These are phyloP conservation scores for Anisogramma anomala DNA, from an alignment of 2,329 filamentous ascomycete species.

Conservation along the genomic window DNA sequence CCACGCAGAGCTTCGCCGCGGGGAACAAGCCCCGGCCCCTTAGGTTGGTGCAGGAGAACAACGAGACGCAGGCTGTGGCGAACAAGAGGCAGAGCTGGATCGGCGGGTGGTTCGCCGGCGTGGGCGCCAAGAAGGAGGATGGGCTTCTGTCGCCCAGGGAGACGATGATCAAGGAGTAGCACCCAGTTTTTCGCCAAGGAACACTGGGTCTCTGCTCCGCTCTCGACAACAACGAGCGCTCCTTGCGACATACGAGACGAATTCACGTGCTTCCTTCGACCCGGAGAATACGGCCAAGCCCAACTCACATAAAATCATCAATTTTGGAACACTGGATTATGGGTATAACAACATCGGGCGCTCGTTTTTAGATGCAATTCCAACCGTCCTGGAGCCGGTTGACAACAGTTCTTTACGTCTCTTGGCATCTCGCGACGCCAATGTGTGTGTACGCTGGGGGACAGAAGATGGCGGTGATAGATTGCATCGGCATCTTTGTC, in stretches of 20 bases:
- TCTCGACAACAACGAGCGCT: neutral
- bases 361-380: neutral
- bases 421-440: neutral
- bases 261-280: neutral
- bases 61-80: slow-evolving; percentile 31
- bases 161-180: slow-evolving; percentile 12
- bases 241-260: slow-evolving; percentile 5
- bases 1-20: slow-evolving; percentile 39
- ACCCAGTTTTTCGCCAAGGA: neutral
- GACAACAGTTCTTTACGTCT: neutral
- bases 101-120: slow-evolving; percentile 23
- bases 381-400: slow-evolving; percentile 7
- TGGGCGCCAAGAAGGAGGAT: slow-evolving; percentile 10
- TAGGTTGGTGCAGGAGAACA: slow-evolving; percentile 72
- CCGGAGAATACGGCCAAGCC: slow-evolving; percentile 9
- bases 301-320: too few species aligned
- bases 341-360: neutral
- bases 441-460: too few species aligned
- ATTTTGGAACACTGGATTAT: too few species aligned
- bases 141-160: slow-evolving; percentile 8
- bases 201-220: neutral
- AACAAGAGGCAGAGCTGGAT: slow-evolving; percentile 57
- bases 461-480: too few species aligned
- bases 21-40: slow-evolving; percentile 74
- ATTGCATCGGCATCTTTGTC: slow-evolving; percentile 1